These are phyloP conservation scores for Naganishia friedmannii DNA, from an alignment of 768 basidiomycete species.

Conservation along the genomic window DNA sequence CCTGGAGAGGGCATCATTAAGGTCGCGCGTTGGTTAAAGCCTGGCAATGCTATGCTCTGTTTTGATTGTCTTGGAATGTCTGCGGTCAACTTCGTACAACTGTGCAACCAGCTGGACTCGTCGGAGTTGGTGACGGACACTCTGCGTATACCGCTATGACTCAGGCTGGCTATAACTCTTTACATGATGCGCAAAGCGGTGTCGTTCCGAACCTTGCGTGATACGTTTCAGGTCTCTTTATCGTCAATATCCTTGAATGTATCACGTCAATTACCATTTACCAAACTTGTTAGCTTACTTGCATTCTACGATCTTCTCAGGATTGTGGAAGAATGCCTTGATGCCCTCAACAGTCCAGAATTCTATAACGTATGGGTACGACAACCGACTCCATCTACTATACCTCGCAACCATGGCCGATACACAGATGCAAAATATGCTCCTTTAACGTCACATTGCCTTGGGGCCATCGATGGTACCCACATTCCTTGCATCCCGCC, in stretches of 20 bases:
- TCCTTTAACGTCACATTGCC: not conserved
- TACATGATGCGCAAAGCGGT: constrained; percentile 2
- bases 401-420: not conserved
- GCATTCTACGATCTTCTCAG: too few species aligned
- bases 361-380: constrained; percentile 16
- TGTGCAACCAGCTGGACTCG: too few species aligned
- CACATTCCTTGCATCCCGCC: constrained; percentile 7
- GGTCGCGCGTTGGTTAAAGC: too few species aligned
- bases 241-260: not conserved
- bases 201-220: not conserved
- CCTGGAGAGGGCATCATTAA: too few species aligned
- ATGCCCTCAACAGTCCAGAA: constrained; percentile 12
- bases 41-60: too few species aligned
- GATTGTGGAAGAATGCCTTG: too few species aligned
- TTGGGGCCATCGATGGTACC: constrained; percentile 28
- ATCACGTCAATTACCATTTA: not conserved
- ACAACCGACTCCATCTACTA: constrained; percentile 4
- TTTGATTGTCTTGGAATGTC: too few species aligned
- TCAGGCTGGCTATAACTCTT: not conserved
- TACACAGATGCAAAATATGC: not conserved
- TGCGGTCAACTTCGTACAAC: too few species aligned
- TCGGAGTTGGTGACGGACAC: too few species aligned
- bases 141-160: too few species aligned
- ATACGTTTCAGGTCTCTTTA: constrained; percentile 4
- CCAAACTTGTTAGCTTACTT: too few species aligned